Base-by-base conservation (phyloP, 345 rosid species). In the Salix caprea region DNA sequence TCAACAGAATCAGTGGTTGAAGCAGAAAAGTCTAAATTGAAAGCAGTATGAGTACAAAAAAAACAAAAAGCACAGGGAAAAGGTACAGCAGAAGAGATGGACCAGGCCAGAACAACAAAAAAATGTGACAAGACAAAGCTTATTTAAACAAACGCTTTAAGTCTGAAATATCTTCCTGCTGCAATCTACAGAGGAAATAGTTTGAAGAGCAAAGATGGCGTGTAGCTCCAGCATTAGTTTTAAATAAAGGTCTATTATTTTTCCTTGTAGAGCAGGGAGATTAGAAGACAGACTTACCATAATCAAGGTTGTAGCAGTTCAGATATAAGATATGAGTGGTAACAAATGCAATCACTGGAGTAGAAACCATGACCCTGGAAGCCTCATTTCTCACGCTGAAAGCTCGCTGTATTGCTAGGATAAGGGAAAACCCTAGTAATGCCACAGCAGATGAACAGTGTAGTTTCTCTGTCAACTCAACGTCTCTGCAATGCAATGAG, bases 311-410 rank as follows among this genome's bases (percentile, higher is more conserved):
- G 80, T 85, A 93, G 79, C 89, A 88, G 79, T 93, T 93, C 75
- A 95, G 90, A 79, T 89, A 95, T 80, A 95, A 79, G 73, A 95
- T 91, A 82, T 91, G 98, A 26, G 96, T 95, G 42, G 91, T 89
- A 73, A 86, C 86, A 80, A 95, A 90, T 7, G 97, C 98, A 61
- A 93, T 71, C 70, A 91, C 60, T 48, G 98, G 99, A 73, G 94
- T 93, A 69, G 91, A 84, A 74, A 95, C 86, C 97, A 95, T 91
- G 84, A 95, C 84, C 85, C 89, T 89, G 46, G 94, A 85, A 79
- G 98, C 92, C 74, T 91, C 89, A 39, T 93, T 96, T 50, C 89
- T 85, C 73, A 95, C 82, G 40, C 82, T 83, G 78, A 91, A 93
- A 54, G 92, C 86, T 84, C 99, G 79, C 30, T 90, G 26, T 65